phyloP scores from a whole-genome alignment of 2,329 filamentous ascomycete species.

The Talaromyces sp. region DNA sequence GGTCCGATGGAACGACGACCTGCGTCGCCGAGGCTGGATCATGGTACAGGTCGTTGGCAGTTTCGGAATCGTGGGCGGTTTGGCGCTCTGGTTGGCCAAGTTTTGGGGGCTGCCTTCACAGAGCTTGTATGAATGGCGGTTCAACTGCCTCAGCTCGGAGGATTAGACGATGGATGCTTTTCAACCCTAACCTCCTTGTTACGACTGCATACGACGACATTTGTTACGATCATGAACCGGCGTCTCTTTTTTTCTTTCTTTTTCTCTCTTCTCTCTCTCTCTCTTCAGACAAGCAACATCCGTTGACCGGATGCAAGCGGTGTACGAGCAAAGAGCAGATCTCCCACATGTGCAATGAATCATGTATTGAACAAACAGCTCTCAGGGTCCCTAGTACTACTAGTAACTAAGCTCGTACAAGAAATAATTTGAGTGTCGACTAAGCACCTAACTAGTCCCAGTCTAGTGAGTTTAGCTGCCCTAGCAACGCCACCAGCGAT shows the following conservation, averaged over 20 bases:
- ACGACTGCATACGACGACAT: not conserved
- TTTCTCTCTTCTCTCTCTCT: not conserved
- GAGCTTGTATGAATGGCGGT: slow-evolving; percentile 11
- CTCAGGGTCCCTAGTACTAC: not conserved
- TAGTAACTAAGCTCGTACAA: not conserved
- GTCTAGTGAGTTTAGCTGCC: slow-evolving; percentile 1
- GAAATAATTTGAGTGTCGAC: not conserved
- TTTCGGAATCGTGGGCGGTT: slow-evolving; percentile 67
- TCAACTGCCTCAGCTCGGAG: slow-evolving; percentile 8
- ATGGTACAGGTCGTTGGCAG: slow-evolving; percentile 71
- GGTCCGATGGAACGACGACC: slow-evolving; percentile 62
- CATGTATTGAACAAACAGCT: not conserved
- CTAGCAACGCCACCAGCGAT: slow-evolving; percentile 9
- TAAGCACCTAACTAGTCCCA: not conserved
- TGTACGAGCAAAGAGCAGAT: not conserved
- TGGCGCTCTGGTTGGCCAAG: slow-evolving; percentile 59
- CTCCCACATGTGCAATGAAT: not conserved
- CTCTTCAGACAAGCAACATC: not conserved
- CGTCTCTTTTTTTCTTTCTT: not conserved
- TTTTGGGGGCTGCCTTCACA: slow-evolving; percentile 23
- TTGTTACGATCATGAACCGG: not conserved
- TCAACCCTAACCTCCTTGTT: not conserved
- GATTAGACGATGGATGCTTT: not conserved
- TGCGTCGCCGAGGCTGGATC: slow-evolving; percentile 62
- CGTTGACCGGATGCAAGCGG: not conserved